Evolutionary conservation across 257 asterid species (phyloP), one percentile per base, ranked within the genome.

Genomic region (Primulina huaijiensis): DNA sequence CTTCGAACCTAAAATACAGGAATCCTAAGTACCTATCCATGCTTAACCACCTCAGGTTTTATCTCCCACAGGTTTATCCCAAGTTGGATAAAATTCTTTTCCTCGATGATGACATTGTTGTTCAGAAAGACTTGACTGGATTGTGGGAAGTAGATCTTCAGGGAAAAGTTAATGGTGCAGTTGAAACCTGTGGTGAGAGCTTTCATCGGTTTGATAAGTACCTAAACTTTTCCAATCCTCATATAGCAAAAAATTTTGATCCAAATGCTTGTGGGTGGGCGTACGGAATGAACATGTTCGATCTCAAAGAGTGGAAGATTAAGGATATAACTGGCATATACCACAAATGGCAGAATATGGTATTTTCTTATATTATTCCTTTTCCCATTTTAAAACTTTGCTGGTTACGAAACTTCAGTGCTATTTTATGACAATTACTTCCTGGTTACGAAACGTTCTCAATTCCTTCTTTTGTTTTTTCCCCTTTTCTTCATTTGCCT

Each of bases 201-300:
- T 94, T 91, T 72, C 99, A 94, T 72, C 89, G 99, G 69, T 94
- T 94, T 12, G 99, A 94, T 77, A 94, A 94, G 82, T 94, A 94
- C 83, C 86, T 94, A 8, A 94, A 94, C 70, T 94, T 94, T 79
- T 91, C 99, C 56, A 94, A 94, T 75, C 99, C 97, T 70, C 95
- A 89, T 70, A 94, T 94, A 74, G 85, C 97, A 4, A 89, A 86
- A 64, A 86, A 78, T 76, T 94, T 91, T 72, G 93, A 94, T 76
- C 99, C 99, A 38, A 91, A 89, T 62, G 97, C 99, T 61, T 94
- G 99, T 80, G 97, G 99, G 37, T 94, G 99, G 99, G 99, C 99
- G 0, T 94, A 94, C 75, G 99, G 99, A 61, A 94, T 94, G 99
- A 94, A 94, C 79, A 86, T 94, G 60, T 94, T 94, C 38, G 97